Evolutionary conservation across 306 rosid species (phyloP).

Genomic region (Alnus glutinosa): DNA sequence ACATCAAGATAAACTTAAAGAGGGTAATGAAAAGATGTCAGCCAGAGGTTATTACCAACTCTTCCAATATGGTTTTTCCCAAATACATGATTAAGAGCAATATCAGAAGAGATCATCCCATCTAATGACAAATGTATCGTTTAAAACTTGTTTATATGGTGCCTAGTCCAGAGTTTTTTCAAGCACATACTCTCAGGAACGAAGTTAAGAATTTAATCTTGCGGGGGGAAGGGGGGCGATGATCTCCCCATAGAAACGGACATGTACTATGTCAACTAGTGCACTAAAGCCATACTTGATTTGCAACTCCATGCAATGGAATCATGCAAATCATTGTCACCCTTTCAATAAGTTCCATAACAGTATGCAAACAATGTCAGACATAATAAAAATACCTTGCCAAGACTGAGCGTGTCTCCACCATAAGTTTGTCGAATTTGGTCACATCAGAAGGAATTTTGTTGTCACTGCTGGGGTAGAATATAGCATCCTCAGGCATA

Average conservation of each 20-base stretch:
- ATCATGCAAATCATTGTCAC: constrained; percentile 13
- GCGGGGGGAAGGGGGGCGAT: too few relatives aligned
- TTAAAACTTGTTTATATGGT: background rate
- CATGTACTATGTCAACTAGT: background rate
- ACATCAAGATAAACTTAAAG: background rate
- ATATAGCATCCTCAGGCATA: constrained; percentile 62
- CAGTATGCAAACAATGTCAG: constrained; percentile 13
- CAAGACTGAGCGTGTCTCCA: constrained; percentile 74
- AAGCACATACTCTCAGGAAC: background rate
- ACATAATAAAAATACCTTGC: constrained; percentile 56
- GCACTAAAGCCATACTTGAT: background rate
- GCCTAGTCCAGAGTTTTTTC: background rate
- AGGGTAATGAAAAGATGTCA: background rate
- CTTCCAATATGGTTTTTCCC: background rate
- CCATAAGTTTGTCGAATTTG: constrained; percentile 74
- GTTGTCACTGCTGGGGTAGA: constrained; percentile 31
- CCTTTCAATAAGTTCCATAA: constrained; percentile 12
- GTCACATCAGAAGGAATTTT: constrained; percentile 40
- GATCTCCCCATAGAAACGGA: too few relatives aligned
- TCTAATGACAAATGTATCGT: background rate
- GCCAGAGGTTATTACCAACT: background rate
- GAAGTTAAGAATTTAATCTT: too few relatives aligned
- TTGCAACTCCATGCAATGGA: background rate
- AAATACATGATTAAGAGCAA: background rate
- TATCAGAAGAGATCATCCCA: background rate